These are phyloP conservation scores for Aspergillus steynii DNA, from an alignment of 495 filamentous ascomycete genomes.

Conservation along the genomic window DNA sequence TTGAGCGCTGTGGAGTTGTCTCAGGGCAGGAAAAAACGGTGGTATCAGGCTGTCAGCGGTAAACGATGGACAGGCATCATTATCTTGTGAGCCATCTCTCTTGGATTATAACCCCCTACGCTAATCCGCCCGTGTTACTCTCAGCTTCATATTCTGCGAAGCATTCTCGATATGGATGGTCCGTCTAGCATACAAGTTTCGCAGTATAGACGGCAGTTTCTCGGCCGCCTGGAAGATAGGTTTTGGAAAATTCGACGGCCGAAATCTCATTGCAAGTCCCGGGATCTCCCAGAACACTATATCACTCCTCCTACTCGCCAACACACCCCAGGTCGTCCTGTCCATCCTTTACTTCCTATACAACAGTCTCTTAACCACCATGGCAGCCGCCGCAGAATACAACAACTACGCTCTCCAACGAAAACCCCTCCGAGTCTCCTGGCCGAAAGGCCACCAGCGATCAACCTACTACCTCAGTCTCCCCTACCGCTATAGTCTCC, in stretches of 20 bases:
- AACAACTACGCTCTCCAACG: constrained; percentile 22
- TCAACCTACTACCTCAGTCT: constrained; percentile 44
- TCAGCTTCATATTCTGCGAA: no score
- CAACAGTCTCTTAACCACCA: constrained; percentile 35
- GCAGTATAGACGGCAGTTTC: no score
- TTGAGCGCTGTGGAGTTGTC: no score
- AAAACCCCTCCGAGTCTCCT: constrained; percentile 39
- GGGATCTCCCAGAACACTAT: neutral
- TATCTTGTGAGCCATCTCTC: no score
- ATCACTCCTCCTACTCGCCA: constrained; percentile 14
- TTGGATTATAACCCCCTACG: no score
- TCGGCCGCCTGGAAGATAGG: neutral
- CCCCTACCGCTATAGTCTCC: constrained; percentile 43
- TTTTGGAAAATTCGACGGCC: neutral
- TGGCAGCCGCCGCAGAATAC: constrained; percentile 35
- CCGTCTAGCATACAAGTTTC: no score
- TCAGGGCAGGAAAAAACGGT: no score
- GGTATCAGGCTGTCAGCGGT: no score
- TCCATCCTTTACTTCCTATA: constrained; percentile 39
- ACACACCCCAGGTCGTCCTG: constrained; percentile 29
- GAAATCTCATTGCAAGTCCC: neutral
- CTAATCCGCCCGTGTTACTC: no score
- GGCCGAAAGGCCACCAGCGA: constrained; percentile 35
- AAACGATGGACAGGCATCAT: no score
- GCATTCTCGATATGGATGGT: no score